Base-by-base conservation (phyloP, 1,139 yeast genomes). In the Pichia sp. region DNA sequence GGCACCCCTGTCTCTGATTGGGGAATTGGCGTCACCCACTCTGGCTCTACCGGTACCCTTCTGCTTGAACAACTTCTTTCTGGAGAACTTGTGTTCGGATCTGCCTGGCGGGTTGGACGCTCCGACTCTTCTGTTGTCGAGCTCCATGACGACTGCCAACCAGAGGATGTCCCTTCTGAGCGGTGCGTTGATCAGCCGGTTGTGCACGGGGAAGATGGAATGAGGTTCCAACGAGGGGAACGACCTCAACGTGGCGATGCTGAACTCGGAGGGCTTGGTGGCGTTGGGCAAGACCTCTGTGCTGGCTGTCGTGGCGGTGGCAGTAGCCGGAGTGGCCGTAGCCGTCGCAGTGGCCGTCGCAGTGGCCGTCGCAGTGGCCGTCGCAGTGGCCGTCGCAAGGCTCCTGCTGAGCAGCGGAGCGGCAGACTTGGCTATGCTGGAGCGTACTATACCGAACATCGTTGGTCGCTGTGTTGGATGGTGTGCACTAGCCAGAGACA, bases 21-120 rank as follows among this genome's bases (percentile, higher is more conserved):
- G 99, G 27, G 97, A 89, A 65, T 93, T 93, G 57, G 90, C 91
- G 73, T 91, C 97, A 75, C 99, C 99, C 58, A 84, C 86, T 77
- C 99, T 86, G 55, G 99, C 99, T 60, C 81, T 79, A 72, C 99
- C 99, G 17, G 91, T 75, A 61, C 99, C 98, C 73, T 93, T 93
- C 73, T 93, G 99, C 30, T 91, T 90, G 54, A 84, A 78, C 63
- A 93, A 76, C 70, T 93, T 93, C 67, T 81, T 80, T 70, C 95
- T 82, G 31, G 96, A 87, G 71, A 81, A 92, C 55, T 93, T 92
- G 73, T 87, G 87, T 64, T 90, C 95, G 48, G 89, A 81, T 71
- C 96, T 86, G 56, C 93, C 87, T 47, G 87, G 84, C 41, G 93
- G 95, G 67, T 86, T 85, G 2, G 91, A 85, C 0, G 97, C 80